These are phyloP conservation scores for Cryptococcus sp. DNA, from an alignment of 1,284 basidiomycete species.

Conservation along the genomic window DNA sequence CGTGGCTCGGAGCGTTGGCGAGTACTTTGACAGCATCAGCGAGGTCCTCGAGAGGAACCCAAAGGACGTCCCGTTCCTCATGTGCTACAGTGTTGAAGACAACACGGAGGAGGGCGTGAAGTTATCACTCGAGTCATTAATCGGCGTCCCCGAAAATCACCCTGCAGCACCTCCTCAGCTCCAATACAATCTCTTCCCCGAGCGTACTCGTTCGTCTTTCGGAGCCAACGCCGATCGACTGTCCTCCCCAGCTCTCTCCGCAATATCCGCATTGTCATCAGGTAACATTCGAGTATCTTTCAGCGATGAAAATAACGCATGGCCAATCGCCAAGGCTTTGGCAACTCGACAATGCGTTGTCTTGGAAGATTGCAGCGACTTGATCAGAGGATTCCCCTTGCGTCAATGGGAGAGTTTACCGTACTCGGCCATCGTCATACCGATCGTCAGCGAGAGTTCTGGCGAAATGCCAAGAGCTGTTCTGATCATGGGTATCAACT, in stretches of 20 bases:
- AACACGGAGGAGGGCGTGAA: constrained; percentile 8
- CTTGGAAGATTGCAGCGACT: constrained; percentile 41
- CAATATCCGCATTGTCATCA: constrained; percentile 39
- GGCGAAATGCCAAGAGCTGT: constrained; percentile 46
- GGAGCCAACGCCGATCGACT: constrained; percentile 28
- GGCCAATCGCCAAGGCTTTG: constrained; percentile 48
- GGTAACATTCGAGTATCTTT: constrained; percentile 27
- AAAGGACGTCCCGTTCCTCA: constrained; percentile 39
- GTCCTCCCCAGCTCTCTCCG: constrained; percentile 38
- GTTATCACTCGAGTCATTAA: constrained; percentile 18
- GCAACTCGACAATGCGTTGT: constrained; percentile 42
- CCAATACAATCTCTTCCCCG: constrained; percentile 8
- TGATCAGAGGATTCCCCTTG: constrained; percentile 42
- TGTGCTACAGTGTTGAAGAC: constrained; percentile 36
- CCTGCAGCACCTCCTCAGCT: constrained; percentile 1
- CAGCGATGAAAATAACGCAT: constrained; percentile 19
- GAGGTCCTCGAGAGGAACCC: constrained; percentile 37
- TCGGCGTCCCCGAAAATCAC: constrained; percentile 33
- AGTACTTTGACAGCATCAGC: constrained; percentile 31
- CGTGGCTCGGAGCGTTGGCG: constrained; percentile 20
- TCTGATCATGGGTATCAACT: constrained; percentile 54
- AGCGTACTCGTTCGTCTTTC: constrained; percentile 10
- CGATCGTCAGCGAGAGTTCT: constrained; percentile 44
- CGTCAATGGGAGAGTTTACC: constrained; percentile 50
- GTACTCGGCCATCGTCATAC: constrained; percentile 49